Conservation (phyloP, 2,329 filamentous ascomycete species). For the Hymenotorrendiella dingleyae region DNA sequence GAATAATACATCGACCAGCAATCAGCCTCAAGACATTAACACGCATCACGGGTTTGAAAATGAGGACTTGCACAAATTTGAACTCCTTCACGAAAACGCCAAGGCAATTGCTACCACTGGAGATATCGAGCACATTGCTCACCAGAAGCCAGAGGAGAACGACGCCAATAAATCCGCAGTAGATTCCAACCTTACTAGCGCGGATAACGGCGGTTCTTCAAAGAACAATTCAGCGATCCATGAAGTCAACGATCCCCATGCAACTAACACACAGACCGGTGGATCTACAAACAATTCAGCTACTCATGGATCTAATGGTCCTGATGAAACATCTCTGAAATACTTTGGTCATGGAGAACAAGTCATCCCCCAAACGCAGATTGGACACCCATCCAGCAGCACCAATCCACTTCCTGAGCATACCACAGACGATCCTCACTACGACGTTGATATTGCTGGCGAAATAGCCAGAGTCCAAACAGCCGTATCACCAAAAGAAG, state of each 20-base stretch:
- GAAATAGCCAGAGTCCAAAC: slow-evolving; percentile 60
- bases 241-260: too few species aligned
- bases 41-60: slow-evolving; percentile 12
- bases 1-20: slow-evolving; percentile 4
- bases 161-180: not conserved
- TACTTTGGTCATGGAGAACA: slow-evolving; percentile 26
- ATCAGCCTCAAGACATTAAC: not conserved
- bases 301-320: slow-evolving; percentile 9
- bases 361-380: slow-evolving; percentile 4
- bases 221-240: too few species aligned
- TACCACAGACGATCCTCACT: slow-evolving; percentile 53
- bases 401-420: slow-evolving; percentile 44
- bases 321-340: slow-evolving; percentile 15
- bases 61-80: slow-evolving; percentile 10
- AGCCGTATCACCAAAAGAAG: slow-evolving; percentile 41
- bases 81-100: slow-evolving; percentile 19
- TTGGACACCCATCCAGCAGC: not conserved
- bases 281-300: not conserved
- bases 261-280: too few species aligned
- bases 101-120: slow-evolving; percentile 19
- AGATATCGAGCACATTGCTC: slow-evolving; percentile 23
- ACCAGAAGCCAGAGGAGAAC: slow-evolving; percentile 2
- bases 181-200: not conserved
- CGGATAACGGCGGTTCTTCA: too few species aligned
- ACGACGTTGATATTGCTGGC: slow-evolving; percentile 53